Percentiles rank a stretch among this genome's conserved stretches.
phyloP scores from a whole-genome alignment of 2,329 filamentous ascomycete species.

The Thelonectria blattea region DNA sequence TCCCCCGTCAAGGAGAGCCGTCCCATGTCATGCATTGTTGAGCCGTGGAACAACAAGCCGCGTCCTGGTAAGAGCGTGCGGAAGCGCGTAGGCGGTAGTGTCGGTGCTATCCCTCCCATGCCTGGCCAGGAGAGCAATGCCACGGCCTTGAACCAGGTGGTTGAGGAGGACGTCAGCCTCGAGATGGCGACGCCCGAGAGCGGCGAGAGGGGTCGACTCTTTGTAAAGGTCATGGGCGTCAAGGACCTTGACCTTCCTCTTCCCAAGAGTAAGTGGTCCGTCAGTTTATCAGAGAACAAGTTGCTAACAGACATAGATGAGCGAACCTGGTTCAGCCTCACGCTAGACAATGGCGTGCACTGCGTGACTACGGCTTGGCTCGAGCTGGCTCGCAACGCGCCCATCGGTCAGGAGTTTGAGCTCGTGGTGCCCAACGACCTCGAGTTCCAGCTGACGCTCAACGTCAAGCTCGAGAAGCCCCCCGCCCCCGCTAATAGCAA shows the following conservation, averaged over 20 bases:
- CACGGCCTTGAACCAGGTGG: slow-evolving; percentile 66
- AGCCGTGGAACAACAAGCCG: slow-evolving; percentile 89
- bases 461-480: slow-evolving; percentile 90
- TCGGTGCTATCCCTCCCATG: slow-evolving; percentile 78
- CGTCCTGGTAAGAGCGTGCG: slow-evolving; percentile 67
- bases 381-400: slow-evolving; percentile 87
- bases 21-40: slow-evolving; percentile 92
- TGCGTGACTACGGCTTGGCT: slow-evolving; percentile 97
- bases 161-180: slow-evolving; percentile 69
- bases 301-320: slow-evolving; percentile 65
- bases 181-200: slow-evolving; percentile 73
- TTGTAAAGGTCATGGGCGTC: slow-evolving; percentile 98
- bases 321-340: slow-evolving; percentile 92
- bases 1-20: slow-evolving; percentile 78
- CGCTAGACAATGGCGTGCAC: slow-evolving; percentile 96
- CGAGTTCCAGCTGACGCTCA: slow-evolving; percentile 97
- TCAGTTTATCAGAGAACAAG: background rate
- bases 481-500: slow-evolving; percentile 51
- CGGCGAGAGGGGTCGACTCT: slow-evolving; percentile 86
- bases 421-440: slow-evolving; percentile 95
- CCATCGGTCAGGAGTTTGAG: slow-evolving; percentile 98
- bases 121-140: slow-evolving; percentile 88
- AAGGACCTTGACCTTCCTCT: slow-evolving; percentile 94
- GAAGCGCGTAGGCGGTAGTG: slow-evolving; percentile 52
- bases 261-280: slow-evolving; percentile 75